Evolutionary conservation across 306 rosid species (phyloP), one percentile per base, ranked within the genome.

Genomic region (Sicyos baderoa): DNA sequence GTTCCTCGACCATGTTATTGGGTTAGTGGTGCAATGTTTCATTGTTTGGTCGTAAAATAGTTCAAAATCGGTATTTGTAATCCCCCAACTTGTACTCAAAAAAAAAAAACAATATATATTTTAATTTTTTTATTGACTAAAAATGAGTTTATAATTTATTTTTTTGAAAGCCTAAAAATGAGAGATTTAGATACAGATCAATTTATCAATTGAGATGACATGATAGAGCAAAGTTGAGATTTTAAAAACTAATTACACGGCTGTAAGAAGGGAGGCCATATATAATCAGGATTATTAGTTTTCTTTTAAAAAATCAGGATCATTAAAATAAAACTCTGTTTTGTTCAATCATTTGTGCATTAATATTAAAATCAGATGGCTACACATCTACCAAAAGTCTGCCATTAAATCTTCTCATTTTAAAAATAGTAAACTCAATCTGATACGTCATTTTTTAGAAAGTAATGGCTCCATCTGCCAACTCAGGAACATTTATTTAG

Each of bases 401-500:
- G 5, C 42, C 67, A 35, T 16, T 61, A 61, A 61, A 58, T 58
- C 15, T n/a, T 35, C 21, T 22, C 3, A 23, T 21, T 66, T 42
- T 0, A 22, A 66, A 14, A 66, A 6, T 66, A 66, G 21, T 13
- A 47, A 66, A 47, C 71, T 44, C 71, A 6, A 11, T 65, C 12
- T 47, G 52, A 42, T 54, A 64, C 70, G 53, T 44, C 70, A 40
- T 19, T 42, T 29, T 64, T 42, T 2, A 22, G 5, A 64, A 64
- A 64, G 22, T 64, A 19, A 64, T 64, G 18, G 10, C 27, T 2
- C 12, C 7, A 32, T 42, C 16, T 64, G 32, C 32, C 70, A 64
- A 42, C 70, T 64, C 70, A 12, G 4, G 42, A 63, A 63, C 25
- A 42, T 63, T 63, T 18, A 63, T 63, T 63, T 63, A 47, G 14